Evolutionary conservation across 192 early-diverging fungal genomes (phyloP), one percentile per base, ranked within the genome.

Genomic region (Funneliformis geosporum): DNA sequence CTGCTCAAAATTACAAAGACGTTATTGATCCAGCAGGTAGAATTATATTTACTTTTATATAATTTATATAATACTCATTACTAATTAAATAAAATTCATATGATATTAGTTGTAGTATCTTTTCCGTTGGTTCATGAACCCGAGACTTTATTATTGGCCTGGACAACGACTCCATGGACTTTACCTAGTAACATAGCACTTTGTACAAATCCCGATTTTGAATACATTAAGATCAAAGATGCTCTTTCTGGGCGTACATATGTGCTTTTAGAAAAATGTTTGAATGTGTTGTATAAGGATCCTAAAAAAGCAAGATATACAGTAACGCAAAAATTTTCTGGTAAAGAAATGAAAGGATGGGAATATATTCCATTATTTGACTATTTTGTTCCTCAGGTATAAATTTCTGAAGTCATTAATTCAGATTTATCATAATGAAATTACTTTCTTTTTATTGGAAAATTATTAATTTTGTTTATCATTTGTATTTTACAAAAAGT

Each of bases 111-210:
- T 65, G 95, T 97, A 18, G 88, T 99, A 42, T 93, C 96, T 5
- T 99, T 99, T 89, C 97, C 98, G 72, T 89, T 99, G 64, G 84
- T 91, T 75, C 83, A 81, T 55, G 96, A 98, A 67, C 94, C 96
- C 21, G 81, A 86, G 7, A 92, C 93, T 27, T 81, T 88, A 28
- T 85, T 99, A 80, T 88, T 99, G 61, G 97, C 98, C 2, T 99
- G 96, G 96, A 99, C 98, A 38, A 99, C 98, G 66, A 99, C 98
- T 16, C 98, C 98, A 68, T 99, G 98, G 98, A 99, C 98, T 5
- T 85, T 99, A 78, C 97, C 97, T 44, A 94, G 92, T 85, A 98
- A 98, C 87, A 86, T 98, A 83, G 98, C 94, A 60, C 91, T 99
- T 4, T 95, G 93, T 82, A 94, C 98, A 65, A 88, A 99, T 86